Evolutionary conservation across 441 rosid species (phyloP).

Genomic region (Capsella rubella): DNA sequence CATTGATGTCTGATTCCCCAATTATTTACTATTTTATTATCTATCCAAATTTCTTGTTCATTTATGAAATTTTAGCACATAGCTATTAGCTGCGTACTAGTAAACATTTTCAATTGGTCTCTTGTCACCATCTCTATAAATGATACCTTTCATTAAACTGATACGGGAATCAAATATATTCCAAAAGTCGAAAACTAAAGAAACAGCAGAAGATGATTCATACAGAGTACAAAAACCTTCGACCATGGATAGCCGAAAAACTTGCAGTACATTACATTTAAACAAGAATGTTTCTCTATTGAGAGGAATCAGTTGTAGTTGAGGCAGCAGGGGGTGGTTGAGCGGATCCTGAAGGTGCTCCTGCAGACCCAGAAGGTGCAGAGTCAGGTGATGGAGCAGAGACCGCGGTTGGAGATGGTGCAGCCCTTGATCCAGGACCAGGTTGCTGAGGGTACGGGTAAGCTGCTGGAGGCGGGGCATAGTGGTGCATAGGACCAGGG

Average conservation of each 20-base stretch:
- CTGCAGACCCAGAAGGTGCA: slow-evolving; percentile 39
- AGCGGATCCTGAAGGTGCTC: slow-evolving; percentile 45
- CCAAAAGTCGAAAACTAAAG: slow-evolving; percentile 5
- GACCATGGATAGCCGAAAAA: background rate
- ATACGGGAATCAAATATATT: background rate
- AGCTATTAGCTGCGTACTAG: no score
- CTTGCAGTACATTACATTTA: slow-evolving; percentile 7
- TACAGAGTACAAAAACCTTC: slow-evolving; percentile 20
- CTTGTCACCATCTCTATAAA: background rate
- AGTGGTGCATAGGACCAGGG: slow-evolving; percentile 51
- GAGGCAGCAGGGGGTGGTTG: slow-evolving; percentile 36
- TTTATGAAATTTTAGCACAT: background rate
- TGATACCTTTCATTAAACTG: slow-evolving; percentile 4
- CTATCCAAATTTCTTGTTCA: background rate
- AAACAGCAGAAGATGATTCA: slow-evolving; percentile 1
- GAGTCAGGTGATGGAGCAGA: slow-evolving; percentile 47
- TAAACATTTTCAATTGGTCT: background rate
- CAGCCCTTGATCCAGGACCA: slow-evolving; percentile 26
- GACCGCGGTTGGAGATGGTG: slow-evolving; percentile 42
- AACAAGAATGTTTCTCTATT: slow-evolving; percentile 21
- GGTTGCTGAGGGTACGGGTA: slow-evolving; percentile 66
- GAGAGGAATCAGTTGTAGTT: slow-evolving; percentile 32
- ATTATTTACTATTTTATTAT: no score
- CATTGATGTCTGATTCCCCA: background rate
- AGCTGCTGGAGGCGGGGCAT: slow-evolving; percentile 49